Conservation (phyloP, 345 rosid genomes). For the Hibiscus mutabilis region DNA sequence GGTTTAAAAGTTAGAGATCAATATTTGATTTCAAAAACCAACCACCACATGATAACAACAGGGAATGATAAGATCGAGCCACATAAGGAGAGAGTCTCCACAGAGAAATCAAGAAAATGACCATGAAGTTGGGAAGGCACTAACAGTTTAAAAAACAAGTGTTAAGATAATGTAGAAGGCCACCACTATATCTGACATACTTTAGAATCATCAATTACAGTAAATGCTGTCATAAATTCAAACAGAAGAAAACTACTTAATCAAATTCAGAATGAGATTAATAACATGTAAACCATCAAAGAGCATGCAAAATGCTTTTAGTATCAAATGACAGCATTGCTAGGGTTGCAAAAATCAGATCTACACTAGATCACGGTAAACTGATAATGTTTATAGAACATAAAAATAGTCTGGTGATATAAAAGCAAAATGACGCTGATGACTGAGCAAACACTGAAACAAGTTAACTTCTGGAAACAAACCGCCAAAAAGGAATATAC, state of each 20-base stretch:
- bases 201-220: neutral
- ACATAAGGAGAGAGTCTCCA: neutral
- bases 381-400: neutral
- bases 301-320: neutral
- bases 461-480: neutral
- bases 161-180: too few species aligned
- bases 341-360: neutral
- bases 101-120: neutral
- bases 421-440: neutral
- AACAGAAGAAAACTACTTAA: slow-evolving; percentile 3
- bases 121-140: neutral
- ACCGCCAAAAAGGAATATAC: neutral
- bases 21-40: neutral
- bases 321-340: neutral
- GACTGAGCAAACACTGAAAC: neutral
- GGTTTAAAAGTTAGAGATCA: neutral
- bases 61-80: neutral
- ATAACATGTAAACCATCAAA: neutral
- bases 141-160: neutral
- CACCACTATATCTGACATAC: neutral
- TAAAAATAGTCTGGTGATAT: neutral
- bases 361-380: neutral
- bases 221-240: neutral
- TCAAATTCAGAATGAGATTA: neutral
- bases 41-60: neutral